Evolutionary conservation across 768 basidiomycete species (phyloP).

Genomic region (Russula olivacea): DNA sequence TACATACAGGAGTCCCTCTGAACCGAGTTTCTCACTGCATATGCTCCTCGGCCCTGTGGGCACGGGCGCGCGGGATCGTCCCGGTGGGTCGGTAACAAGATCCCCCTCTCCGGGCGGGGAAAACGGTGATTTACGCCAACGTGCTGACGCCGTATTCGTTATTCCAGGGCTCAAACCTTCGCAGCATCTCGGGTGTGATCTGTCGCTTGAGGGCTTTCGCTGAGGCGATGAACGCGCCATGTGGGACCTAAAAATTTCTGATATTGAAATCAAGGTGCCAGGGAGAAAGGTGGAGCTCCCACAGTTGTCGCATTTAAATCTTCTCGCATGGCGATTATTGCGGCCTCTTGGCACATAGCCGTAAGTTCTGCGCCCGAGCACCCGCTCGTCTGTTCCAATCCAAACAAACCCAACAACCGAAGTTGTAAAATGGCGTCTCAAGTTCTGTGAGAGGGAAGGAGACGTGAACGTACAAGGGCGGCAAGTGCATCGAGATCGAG

Average conservation of each 20-base stretch:
- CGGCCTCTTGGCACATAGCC: conserved; percentile 93
- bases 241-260: conserved; percentile 53
- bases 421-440: background rate
- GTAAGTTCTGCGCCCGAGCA: conserved; percentile 95
- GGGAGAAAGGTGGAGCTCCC: conserved; percentile 29
- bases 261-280: background rate
- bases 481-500: conserved; percentile 68
- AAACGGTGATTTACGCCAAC: background rate
- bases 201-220: conserved; percentile 67
- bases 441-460: background rate
- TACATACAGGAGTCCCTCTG: conserved; percentile 1
- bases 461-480: conserved; percentile 44
- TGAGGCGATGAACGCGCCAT: conserved; percentile 65
- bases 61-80: background rate
- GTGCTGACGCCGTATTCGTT: conserved; percentile 6
- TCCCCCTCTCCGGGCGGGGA: background rate
- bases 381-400: conserved; percentile 65
- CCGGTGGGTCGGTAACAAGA: background rate
- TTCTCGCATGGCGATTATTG: conserved; percentile 83
- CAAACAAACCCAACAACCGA: background rate
- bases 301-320: conserved; percentile 76
- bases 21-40: background rate
- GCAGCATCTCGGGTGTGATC: conserved; percentile 76
- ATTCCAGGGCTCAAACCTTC: conserved; percentile 69
- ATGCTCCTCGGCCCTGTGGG: background rate